Evolutionary conservation across 2,329 filamentous ascomycete species (phyloP).

Genomic region (Alternaria sp.): DNA sequence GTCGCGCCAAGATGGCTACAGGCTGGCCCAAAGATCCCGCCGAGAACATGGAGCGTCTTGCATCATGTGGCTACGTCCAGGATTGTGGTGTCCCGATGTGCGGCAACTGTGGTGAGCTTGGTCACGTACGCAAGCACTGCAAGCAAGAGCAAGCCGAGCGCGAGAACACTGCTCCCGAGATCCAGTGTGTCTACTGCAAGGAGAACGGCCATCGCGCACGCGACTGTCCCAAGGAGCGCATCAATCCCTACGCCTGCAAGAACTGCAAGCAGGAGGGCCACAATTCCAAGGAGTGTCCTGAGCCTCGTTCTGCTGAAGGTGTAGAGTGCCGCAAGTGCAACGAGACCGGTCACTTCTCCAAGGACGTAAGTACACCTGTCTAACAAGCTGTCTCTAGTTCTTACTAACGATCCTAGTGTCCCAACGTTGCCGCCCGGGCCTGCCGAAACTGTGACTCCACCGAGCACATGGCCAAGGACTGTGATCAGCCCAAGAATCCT

Average conservation of each 20-base stretch:
- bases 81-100: constrained; percentile 67
- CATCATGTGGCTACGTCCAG: constrained; percentile 69
- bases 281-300: constrained; percentile 48
- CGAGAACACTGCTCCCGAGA: constrained; percentile 49
- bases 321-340: constrained; percentile 71
- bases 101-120: constrained; percentile 67
- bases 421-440: constrained; percentile 38
- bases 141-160: constrained; percentile 62
- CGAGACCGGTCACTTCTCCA: constrained; percentile 54
- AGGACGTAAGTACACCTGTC: constrained; percentile 28
- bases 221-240: constrained; percentile 64
- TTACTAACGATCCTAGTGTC: constrained; percentile 36
- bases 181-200: constrained; percentile 71
- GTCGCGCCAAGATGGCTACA: constrained; percentile 58
- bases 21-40: constrained; percentile 65
- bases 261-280: constrained; percentile 65
- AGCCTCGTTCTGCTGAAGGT: constrained; percentile 58
- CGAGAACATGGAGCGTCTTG: constrained; percentile 69
- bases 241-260: constrained; percentile 70
- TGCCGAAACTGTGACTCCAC: constrained; percentile 48
- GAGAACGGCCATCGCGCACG: constrained; percentile 70
- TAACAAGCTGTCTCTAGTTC: background rate
- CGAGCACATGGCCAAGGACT: constrained; percentile 48
- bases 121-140: constrained; percentile 67
- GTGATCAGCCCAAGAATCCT: constrained; percentile 45